phyloP scores from a whole-genome alignment of 2,329 filamentous ascomycete genomes.

The Dothideomycetes sp. region DNA sequence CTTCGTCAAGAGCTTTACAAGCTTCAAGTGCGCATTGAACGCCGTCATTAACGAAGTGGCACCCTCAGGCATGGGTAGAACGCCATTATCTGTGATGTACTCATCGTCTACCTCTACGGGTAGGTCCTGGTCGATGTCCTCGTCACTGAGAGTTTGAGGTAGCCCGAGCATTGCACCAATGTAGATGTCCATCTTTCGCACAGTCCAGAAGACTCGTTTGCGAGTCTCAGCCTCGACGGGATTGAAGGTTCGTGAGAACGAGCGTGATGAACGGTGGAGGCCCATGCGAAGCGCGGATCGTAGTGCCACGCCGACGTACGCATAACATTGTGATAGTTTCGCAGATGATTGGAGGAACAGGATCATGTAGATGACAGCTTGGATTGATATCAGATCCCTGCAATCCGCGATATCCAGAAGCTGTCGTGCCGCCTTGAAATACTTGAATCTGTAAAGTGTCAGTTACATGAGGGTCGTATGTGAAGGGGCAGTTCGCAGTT shows the following conservation, averaged over 20 bases:
- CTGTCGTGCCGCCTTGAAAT: constrained; percentile 37
- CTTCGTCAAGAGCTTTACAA: constrained; percentile 48
- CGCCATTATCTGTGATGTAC: constrained; percentile 37
- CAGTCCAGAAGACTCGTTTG: constrained; percentile 42
- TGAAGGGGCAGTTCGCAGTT: constrained; percentile 6
- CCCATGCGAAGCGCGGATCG: constrained; percentile 41
- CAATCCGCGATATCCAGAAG: constrained; percentile 43
- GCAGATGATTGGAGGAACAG: constrained; percentile 41
- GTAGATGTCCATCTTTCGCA: constrained; percentile 41
- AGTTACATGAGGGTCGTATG: not conserved
- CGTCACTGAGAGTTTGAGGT: constrained; percentile 36
- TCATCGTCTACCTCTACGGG: constrained; percentile 39
- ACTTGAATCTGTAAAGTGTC: constrained; percentile 28
- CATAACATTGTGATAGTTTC: constrained; percentile 41
- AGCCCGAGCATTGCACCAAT: constrained; percentile 40
- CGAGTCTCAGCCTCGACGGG: constrained; percentile 38
- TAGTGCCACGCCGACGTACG: constrained; percentile 40
- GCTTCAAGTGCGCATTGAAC: constrained; percentile 48
- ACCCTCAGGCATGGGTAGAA: constrained; percentile 43
- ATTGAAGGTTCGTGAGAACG: constrained; percentile 32
- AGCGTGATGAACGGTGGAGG: constrained; percentile 31
- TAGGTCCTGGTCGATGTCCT: constrained; percentile 38
- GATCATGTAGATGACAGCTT: constrained; percentile 43
- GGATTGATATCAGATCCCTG: constrained; percentile 37
- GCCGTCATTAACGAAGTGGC: constrained; percentile 47